Evolutionary conservation across 140 eudicot species (phyloP).

Genomic region (Eryngium alpinum): DNA sequence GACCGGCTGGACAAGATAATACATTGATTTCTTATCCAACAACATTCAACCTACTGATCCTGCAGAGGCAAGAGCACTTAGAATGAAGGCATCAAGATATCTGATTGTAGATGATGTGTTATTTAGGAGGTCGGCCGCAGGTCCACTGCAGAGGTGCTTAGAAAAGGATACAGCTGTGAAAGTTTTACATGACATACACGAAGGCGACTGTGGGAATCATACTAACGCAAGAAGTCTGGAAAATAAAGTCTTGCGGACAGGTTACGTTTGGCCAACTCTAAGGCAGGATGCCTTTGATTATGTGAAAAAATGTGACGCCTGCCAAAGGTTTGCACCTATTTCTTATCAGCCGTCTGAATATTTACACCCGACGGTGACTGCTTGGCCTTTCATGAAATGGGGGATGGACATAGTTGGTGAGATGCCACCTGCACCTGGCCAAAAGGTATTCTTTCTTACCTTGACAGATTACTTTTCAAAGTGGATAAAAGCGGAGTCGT

Average conservation of each 20-base stretch:
- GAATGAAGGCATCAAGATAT: not conserved
- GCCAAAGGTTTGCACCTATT: too few relatives aligned
- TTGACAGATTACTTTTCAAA: not conserved
- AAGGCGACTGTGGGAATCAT: not conserved
- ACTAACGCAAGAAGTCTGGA: not conserved
- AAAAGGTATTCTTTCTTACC: not conserved
- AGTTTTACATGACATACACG: too few relatives aligned
- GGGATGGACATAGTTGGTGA: too few relatives aligned
- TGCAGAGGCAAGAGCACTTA: conserved; percentile 1
- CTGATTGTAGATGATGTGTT: not conserved
- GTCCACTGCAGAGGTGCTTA: too few relatives aligned
- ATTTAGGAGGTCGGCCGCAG: not conserved
- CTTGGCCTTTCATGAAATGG: not conserved
- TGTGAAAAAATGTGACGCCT: not conserved
- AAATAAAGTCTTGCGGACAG: too few relatives aligned
- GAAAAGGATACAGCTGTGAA: too few relatives aligned
- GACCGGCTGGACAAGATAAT: too few relatives aligned
- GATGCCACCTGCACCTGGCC: not conserved
- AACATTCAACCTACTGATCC: too few relatives aligned
- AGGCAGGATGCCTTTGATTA: not conserved
- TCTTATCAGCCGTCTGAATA: not conserved
- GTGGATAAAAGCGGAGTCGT: not conserved
- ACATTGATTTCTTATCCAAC: too few relatives aligned
- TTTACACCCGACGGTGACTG: too few relatives aligned
- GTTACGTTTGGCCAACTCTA: too few relatives aligned